Conservation (phyloP, 2,329 filamentous ascomycete genomes). For the Davidsoniella virescens region DNA sequence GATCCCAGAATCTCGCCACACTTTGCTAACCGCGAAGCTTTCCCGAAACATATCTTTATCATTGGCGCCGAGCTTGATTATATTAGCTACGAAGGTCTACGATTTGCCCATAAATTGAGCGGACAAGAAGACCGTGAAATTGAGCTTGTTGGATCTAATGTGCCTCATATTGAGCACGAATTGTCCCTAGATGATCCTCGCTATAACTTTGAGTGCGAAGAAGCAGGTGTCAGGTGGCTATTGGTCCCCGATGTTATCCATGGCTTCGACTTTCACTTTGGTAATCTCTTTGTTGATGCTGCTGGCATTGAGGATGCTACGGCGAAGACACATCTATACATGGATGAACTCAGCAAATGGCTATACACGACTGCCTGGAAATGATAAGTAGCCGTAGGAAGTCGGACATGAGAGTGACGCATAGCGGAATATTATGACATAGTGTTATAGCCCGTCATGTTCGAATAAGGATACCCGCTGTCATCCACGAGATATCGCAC, state of each 20-base stretch:
- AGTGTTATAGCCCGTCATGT: no score
- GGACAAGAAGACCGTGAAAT: constrained; percentile 9
- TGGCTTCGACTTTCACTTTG: constrained; percentile 24
- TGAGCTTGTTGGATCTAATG: constrained; percentile 12
- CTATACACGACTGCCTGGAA: constrained; percentile 10
- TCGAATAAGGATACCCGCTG: no score
- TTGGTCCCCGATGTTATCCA: constrained; percentile 27
- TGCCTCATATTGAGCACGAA: constrained; percentile 11
- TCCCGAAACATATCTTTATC: constrained; percentile 23
- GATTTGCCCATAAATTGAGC: constrained; percentile 15
- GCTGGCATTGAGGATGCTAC: constrained; percentile 19
- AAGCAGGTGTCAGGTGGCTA: constrained; percentile 22
- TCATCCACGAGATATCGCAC: no score
- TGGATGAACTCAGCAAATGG: constrained; percentile 20
- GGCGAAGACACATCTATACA: constrained; percentile 19
- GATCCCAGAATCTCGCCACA: constrained; percentile 22
- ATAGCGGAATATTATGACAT: no score
- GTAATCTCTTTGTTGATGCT: constrained; percentile 17
- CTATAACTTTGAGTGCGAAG: constrained; percentile 22
- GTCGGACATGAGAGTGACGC: no score
- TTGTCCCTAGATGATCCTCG: constrained; percentile 20
- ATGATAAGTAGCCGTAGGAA: no score
- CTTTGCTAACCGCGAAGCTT: constrained; percentile 18
- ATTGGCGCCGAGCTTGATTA: constrained; percentile 25
- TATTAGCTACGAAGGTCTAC: constrained; percentile 16